Evolutionary conservation across 176 grass and related monocot species (phyloP).

Genomic region (Luzula sylvatica): DNA sequence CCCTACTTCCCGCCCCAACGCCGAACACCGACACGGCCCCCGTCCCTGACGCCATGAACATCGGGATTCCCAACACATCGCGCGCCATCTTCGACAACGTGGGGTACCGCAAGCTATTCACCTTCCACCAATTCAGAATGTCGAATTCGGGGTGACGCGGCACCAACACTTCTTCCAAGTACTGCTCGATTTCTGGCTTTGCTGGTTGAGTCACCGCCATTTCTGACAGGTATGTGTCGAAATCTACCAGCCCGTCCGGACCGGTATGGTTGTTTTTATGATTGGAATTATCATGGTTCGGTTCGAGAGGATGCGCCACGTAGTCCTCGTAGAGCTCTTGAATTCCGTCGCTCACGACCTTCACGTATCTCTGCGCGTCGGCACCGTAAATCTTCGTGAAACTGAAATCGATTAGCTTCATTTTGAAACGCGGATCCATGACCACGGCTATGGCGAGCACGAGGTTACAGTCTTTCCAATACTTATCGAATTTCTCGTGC

Average conservation of each 20-base stretch:
- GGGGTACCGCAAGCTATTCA: constrained; percentile 67
- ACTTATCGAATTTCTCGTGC: constrained; percentile 88
- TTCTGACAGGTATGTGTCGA: constrained; percentile 75
- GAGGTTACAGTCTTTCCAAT: constrained; percentile 86
- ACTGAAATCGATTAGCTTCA: constrained; percentile 88
- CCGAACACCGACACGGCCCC: constrained; percentile 47
- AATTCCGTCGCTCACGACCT: constrained; percentile 54
- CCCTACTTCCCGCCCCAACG: constrained; percentile 43
- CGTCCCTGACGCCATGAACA: constrained; percentile 46
- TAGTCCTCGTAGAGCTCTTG: constrained; percentile 75
- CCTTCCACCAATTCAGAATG: constrained; percentile 75
- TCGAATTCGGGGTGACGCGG: constrained; percentile 69
- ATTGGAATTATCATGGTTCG: constrained; percentile 33
- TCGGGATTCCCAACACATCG: constrained; percentile 65
- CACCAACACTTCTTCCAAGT: constrained; percentile 59
- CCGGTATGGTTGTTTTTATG: constrained; percentile 16
- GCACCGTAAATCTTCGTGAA: constrained; percentile 78
- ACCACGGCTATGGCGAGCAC: constrained; percentile 74
- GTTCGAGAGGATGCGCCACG: constrained; percentile 34
- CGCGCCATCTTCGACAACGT: constrained; percentile 64
- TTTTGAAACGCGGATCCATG: constrained; percentile 92
- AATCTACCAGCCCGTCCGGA: constrained; percentile 53
- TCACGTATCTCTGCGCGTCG: constrained; percentile 53
- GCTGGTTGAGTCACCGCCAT: constrained; percentile 46
- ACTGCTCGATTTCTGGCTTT: constrained; percentile 68